Base-by-base conservation (phyloP, 2,329 filamentous ascomycete species). In the Epichloe glyceriae region DNA sequence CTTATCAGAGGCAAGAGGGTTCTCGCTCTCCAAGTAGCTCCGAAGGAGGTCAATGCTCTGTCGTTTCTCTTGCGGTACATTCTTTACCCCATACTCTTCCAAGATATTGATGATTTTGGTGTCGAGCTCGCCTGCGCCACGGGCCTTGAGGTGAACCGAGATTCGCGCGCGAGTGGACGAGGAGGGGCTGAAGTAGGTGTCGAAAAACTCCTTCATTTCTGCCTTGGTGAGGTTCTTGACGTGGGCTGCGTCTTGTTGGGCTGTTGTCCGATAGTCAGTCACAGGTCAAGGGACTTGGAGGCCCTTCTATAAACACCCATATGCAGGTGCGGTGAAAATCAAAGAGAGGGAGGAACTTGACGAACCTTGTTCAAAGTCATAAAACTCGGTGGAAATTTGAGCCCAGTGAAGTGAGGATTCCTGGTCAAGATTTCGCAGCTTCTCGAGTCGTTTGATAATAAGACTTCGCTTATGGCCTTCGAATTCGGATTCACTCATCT, bases 391-490 rank as follows among this genome's bases (percentile, higher is more conserved):
- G 47, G 80, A 79, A 58, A 98, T 88, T 61, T 96, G 88, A 47
- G 75, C 76, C 90, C 88, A 95, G 63, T 94, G 84, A 43, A 88
- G 78, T 50, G 75, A 78, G 5, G 83, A 88, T 70, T 98, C 93
- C 56, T 91, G 85, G 53, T 83, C 79, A 45, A 98, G 72, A 57
- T 96, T 97, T 75, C 95, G 95, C 59, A 95, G 67, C 67, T 94
- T 95, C 69, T 97, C 90, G 20, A 95, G 72, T 15, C 88, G 75
- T 69, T 89, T 89, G 63, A 86, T 88, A 61, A 96, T 82, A 41
- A 97, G 73, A 61, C 89, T 94, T 58, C 86, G 79, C 72, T 95
- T 95, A 70, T 97, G 88, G 46, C 82, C 83, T 62, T 96, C 88
- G 58, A 98, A 97, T 10, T 91, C 88, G 1, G 80, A 73, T 2